Conservation (phyloP, 2,329 filamentous ascomycete species). For the Neonectria neomacrospora region DNA sequence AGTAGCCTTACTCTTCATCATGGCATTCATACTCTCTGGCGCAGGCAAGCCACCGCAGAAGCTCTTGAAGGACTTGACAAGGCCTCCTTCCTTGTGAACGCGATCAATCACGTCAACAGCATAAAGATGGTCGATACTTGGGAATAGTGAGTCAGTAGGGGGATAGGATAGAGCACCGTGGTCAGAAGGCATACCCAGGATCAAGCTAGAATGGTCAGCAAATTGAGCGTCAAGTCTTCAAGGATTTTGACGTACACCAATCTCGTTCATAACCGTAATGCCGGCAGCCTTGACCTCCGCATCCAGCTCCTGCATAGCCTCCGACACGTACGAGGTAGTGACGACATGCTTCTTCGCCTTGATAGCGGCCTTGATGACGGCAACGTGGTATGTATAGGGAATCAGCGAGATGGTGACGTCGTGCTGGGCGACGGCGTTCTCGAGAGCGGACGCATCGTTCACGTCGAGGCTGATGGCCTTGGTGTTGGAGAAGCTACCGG, state of each 20-base stretch:
- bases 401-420: no score
- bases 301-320: slow-evolving; percentile 80
- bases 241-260: slow-evolving; percentile 65
- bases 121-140: slow-evolving; percentile 60
- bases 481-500: no score
- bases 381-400: no score
- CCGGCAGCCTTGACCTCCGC: slow-evolving; percentile 85
- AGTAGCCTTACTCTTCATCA: not conserved
- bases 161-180: not conserved
- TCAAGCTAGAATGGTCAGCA: not conserved
- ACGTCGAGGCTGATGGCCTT: no score
- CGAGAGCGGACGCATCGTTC: no score
- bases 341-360: no score
- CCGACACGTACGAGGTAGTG: no score
- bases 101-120: slow-evolving; percentile 89
- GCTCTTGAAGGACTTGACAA: slow-evolving; percentile 82
- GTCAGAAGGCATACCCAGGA: not conserved
- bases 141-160: not conserved
- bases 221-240: not conserved
- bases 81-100: slow-evolving; percentile 88
- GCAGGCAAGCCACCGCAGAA: slow-evolving; percentile 81
- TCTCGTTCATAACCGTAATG: slow-evolving; percentile 98
- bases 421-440: no score
- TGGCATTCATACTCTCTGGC: not conserved
- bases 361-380: no score